Conservation (phyloP, 2,329 filamentous ascomycete species). For the Colletotrichum ledebouriae region DNA sequence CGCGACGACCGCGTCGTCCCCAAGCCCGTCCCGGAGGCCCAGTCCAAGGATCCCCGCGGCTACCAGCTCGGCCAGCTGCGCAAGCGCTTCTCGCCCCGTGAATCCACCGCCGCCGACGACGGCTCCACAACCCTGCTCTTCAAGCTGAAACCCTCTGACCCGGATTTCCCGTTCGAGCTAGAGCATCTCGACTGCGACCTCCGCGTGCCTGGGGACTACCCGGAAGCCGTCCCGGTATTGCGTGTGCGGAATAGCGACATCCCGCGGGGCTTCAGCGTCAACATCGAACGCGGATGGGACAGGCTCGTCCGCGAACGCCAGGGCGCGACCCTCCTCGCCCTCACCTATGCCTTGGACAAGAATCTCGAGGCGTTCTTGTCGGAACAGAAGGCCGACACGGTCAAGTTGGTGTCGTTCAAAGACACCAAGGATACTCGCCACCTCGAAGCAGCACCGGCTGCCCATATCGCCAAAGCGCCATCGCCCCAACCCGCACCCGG, state of each 20-base stretch:
- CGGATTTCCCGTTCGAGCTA: slow-evolving; percentile 86
- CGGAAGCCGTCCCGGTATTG: slow-evolving; percentile 68
- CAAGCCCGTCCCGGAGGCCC: slow-evolving; percentile 75
- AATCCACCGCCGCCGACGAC: slow-evolving; percentile 57
- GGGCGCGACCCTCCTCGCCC: slow-evolving; percentile 71
- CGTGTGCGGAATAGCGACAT: slow-evolving; percentile 77
- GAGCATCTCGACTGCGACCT: slow-evolving; percentile 76
- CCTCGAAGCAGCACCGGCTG: slow-evolving; percentile 46
- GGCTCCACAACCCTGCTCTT: slow-evolving; percentile 72
- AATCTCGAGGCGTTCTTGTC: slow-evolving; percentile 78
- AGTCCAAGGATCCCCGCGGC: slow-evolving; percentile 75
- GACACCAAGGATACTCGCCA: slow-evolving; percentile 66
- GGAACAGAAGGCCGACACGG: slow-evolving; percentile 77
- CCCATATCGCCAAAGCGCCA: slow-evolving; percentile 6
- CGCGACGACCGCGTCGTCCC: slow-evolving; percentile 66
- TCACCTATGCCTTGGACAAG: slow-evolving; percentile 79
- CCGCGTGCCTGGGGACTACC: slow-evolving; percentile 74
- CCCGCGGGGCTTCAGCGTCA: slow-evolving; percentile 79
- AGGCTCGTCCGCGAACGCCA: slow-evolving; percentile 69
- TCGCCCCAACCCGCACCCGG: slow-evolving; percentile 33
- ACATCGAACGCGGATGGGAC: slow-evolving; percentile 82
- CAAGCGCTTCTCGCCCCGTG: slow-evolving; percentile 71
- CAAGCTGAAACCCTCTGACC: slow-evolving; percentile 79
- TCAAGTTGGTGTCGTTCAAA: slow-evolving; percentile 75
- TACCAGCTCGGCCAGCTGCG: slow-evolving; percentile 83